These are phyloP conservation scores for Podospora pseudocomata DNA, from an alignment of 495 filamentous ascomycete genomes.

Conservation along the genomic window DNA sequence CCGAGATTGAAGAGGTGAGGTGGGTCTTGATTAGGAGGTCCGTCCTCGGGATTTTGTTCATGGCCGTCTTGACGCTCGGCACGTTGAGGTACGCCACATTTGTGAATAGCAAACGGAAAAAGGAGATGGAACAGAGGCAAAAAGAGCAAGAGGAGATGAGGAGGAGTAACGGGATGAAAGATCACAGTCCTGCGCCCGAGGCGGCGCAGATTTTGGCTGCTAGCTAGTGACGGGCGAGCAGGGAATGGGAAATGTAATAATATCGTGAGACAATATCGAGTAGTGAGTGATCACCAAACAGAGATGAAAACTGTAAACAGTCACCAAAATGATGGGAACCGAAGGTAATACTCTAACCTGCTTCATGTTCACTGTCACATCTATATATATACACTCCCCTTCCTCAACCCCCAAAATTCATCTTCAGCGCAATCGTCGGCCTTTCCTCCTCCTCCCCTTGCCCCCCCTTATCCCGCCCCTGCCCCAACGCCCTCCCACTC, in stretches of 20 bases:
- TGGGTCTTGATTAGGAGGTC: slow-evolving; percentile 89
- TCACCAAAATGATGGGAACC: too few species aligned
- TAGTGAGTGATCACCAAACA: too few species aligned
- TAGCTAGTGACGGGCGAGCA: slow-evolving; percentile 25
- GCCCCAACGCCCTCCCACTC: slow-evolving; percentile 43
- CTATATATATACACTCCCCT: slow-evolving; percentile 9
- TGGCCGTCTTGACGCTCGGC: slow-evolving; percentile 47
- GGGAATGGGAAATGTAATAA: too few species aligned
- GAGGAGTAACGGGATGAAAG: slow-evolving; percentile 36
- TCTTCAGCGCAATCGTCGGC: slow-evolving; percentile 90
- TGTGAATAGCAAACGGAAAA: slow-evolving; percentile 40
- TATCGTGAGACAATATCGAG: too few species aligned
- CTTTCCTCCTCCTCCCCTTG: slow-evolving; percentile 48
- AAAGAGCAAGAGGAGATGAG: slow-evolving; percentile 33
- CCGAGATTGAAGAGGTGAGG: slow-evolving; percentile 82
- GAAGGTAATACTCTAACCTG: too few species aligned
- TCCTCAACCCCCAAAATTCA: slow-evolving; percentile 68
- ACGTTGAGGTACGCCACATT: slow-evolving; percentile 49
- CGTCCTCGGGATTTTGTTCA: slow-evolving; percentile 70
- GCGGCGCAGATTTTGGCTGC: slow-evolving; percentile 48
- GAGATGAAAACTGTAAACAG: too few species aligned
- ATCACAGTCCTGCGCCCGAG: slow-evolving; percentile 36
- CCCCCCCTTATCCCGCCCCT: slow-evolving; percentile 25
- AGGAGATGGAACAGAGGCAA: slow-evolving; percentile 34
- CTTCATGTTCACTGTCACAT: neutral